phyloP scores from a whole-genome alignment of 179 eudicot genomes.

The Camellia oleifera region DNA sequence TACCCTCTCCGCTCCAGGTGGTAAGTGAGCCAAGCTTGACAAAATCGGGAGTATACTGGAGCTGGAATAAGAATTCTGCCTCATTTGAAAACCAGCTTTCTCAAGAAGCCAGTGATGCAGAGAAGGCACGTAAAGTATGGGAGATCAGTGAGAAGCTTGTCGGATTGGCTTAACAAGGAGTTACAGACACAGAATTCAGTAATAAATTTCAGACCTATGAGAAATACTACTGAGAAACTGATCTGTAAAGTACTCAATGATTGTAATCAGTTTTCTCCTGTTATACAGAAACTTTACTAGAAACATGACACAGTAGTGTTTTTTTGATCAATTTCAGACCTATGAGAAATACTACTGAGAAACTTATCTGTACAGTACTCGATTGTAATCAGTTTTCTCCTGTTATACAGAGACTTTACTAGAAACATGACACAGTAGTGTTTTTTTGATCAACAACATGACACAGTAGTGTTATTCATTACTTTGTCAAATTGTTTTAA shows the following conservation, averaged over 20 bases:
- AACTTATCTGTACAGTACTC: not conserved
- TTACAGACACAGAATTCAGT: not conserved
- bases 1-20: constrained; percentile 36
- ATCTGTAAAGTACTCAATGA: not conserved
- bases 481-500: no score
- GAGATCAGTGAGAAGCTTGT: constrained; percentile 78
- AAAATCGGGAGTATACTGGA: constrained; percentile 85
- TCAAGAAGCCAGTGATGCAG: constrained; percentile 68
- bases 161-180: constrained; percentile 49
- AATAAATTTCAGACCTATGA: not conserved
- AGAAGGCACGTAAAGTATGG: constrained; percentile 73
- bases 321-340: not conserved
- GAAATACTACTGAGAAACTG: not conserved
- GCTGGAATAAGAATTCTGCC: constrained; percentile 69
- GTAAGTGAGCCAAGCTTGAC: constrained; percentile 65
- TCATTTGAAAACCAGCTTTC: constrained; percentile 79
- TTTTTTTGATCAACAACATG: not conserved
- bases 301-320: not conserved
- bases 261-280: not conserved
- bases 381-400: not conserved
- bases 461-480: no score
- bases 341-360: not conserved
- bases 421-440: not conserved
- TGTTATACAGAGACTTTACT: not conserved
- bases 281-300: not conserved